Percentiles rank a stretch among this genome's conserved stretches.
Evolutionary conservation across 2,329 filamentous ascomycete genomes (phyloP).

Genomic region (Aspergillus caelatus): DNA sequence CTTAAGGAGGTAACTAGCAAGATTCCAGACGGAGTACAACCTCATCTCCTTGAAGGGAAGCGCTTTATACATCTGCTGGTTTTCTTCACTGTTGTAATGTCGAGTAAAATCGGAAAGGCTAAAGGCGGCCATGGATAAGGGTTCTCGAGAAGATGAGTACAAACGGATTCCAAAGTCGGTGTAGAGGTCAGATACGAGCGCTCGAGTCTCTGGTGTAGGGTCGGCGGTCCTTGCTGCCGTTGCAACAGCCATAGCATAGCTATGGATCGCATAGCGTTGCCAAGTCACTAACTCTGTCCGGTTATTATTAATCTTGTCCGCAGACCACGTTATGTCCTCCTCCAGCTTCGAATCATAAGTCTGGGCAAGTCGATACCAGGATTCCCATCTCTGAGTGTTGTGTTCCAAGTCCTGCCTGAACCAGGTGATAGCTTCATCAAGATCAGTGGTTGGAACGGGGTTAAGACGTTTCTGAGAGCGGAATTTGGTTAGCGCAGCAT

Average conservation of each 20-base stretch:
- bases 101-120: constrained; percentile 63
- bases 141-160: constrained; percentile 69
- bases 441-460: constrained; percentile 77
- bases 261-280: constrained; percentile 81
- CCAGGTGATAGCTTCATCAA: constrained; percentile 79
- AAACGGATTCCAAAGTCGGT: constrained; percentile 69
- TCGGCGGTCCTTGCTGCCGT: constrained; percentile 62
- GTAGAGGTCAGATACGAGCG: constrained; percentile 66
- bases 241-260: constrained; percentile 71
- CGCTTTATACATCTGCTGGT: constrained; percentile 59
- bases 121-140: constrained; percentile 70
- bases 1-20: constrained; percentile 64
- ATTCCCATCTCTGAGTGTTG: constrained; percentile 80
- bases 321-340: constrained; percentile 83
- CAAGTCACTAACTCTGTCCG: constrained; percentile 72
- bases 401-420: constrained; percentile 82
- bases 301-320: constrained; percentile 87
- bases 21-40: constrained; percentile 65
- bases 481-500: constrained; percentile 88
- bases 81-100: constrained; percentile 59
- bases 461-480: constrained; percentile 74
- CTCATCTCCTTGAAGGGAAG: constrained; percentile 60
- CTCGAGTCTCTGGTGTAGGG: constrained; percentile 54
- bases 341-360: constrained; percentile 87
- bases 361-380: constrained; percentile 86